Conservation (phyloP, 768 basidiomycete genomes). For the Kondoa malvinella region DNA sequence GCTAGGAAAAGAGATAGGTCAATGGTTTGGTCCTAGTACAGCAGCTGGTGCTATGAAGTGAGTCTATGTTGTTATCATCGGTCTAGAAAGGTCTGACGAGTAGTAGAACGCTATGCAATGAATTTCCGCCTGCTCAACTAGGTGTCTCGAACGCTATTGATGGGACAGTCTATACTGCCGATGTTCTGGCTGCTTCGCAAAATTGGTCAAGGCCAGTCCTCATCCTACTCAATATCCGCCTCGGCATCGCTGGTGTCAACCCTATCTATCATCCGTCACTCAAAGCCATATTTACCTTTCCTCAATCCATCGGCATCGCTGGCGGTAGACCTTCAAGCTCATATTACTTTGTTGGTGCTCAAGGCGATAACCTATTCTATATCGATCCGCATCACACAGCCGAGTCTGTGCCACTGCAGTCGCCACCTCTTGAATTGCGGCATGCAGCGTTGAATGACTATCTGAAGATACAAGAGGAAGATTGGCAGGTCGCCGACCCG, state of each 20-base stretch:
- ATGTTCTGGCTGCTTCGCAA: conserved; percentile 53
- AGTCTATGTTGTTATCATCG: conserved; percentile 21
- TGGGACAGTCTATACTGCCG: conserved; percentile 61
- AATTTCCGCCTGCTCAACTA: conserved; percentile 62
- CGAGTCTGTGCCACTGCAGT: conserved; percentile 7
- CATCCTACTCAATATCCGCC: conserved; percentile 63
- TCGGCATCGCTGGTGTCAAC: conserved; percentile 85
- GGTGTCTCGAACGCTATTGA: conserved; percentile 71
- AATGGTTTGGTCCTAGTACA: conserved; percentile 95
- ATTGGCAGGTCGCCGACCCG: not conserved
- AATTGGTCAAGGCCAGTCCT: conserved; percentile 72
- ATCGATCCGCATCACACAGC: conserved; percentile 38
- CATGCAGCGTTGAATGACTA: not conserved
- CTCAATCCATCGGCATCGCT: conserved; percentile 89
- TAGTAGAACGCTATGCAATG: conserved; percentile 58
- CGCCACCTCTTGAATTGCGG: not conserved
- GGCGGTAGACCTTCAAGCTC: conserved; percentile 93
- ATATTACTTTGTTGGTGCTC: conserved; percentile 90
- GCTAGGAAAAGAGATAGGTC: conserved; percentile 82
- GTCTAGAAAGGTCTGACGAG: not conserved
- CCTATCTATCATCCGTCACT: conserved; percentile 80
- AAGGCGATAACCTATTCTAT: conserved; percentile 57
- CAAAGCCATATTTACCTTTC: conserved; percentile 72
- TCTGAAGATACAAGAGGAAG: not conserved
- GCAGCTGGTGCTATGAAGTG: conserved; percentile 94